Percentiles rank a stretch among this genome's conserved stretches.
These are phyloP conservation scores for Tylopilus felleus DNA, from an alignment of 768 basidiomycete genomes.

Conservation along the genomic window DNA sequence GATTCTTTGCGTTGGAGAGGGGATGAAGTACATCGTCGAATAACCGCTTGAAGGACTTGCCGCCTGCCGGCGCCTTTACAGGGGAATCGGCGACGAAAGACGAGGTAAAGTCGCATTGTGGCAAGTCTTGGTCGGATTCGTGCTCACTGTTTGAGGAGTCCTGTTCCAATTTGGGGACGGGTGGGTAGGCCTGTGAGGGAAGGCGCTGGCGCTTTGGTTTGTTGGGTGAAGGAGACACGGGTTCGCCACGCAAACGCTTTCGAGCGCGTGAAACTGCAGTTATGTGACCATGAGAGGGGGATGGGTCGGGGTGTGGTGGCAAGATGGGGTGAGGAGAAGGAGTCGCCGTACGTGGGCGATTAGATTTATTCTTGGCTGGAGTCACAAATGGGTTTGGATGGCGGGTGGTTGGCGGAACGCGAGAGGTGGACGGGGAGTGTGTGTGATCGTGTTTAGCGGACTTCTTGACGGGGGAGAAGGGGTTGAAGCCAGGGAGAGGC, in stretches of 20 bases:
- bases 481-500: conserved; percentile 61
- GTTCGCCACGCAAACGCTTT: conserved; percentile 79
- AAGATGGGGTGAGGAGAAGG: conserved; percentile 39
- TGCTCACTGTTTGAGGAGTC: conserved; percentile 34
- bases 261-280: conserved; percentile 64
- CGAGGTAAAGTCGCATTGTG: conserved; percentile 30
- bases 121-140: conserved; percentile 33
- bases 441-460: not conserved
- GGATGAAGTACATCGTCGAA: conserved; percentile 52
- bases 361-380: conserved; percentile 36
- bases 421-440: not conserved
- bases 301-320: not conserved
- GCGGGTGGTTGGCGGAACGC: not conserved
- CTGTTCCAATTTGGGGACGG: conserved; percentile 33
- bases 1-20: conserved; percentile 18
- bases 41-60: conserved; percentile 62
- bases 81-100: conserved; percentile 73
- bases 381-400: conserved; percentile 45
- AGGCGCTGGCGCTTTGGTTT: conserved; percentile 71
- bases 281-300: conserved; percentile 21
- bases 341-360: conserved; percentile 21
- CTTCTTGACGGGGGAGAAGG: conserved; percentile 76
- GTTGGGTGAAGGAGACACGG: conserved; percentile 77
- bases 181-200: conserved; percentile 37
- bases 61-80: conserved; percentile 53